Evolutionary conservation across 148 eudicot species (phyloP).

Genomic region (Spergularia bocconei): DNA sequence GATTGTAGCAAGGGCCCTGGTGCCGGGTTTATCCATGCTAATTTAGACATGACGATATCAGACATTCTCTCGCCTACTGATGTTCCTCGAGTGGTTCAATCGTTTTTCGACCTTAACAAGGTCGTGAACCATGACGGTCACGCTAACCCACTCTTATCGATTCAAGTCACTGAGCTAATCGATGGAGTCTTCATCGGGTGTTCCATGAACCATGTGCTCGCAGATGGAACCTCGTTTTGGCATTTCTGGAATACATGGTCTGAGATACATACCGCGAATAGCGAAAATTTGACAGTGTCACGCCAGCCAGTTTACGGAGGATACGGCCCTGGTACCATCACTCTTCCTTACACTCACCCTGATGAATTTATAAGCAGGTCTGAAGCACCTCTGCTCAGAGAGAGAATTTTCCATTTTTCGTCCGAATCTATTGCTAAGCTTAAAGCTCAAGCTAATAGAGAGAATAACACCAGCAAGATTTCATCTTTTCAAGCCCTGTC

Average conservation of each 20-base stretch:
- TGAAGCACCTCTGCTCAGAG: constrained; percentile 39
- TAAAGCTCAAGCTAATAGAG: constrained; percentile 50
- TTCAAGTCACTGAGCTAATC: constrained; percentile 44
- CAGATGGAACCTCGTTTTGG: constrained; percentile 64
- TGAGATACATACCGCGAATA: constrained; percentile 27
- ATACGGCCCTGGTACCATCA: constrained; percentile 15
- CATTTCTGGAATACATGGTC: constrained; percentile 55
- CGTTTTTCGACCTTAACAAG: constrained; percentile 32
- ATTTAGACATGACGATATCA: constrained; percentile 7
- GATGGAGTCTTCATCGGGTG: constrained; percentile 48
- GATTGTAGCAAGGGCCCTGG: constrained; percentile 31
- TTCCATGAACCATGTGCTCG: constrained; percentile 45
- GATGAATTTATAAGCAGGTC: constrained; percentile 25
- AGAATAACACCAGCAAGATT: constrained; percentile 27
- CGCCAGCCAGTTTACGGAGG: constrained; percentile 26
- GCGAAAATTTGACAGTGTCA: constrained; percentile 10
- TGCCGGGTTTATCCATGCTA: constrained; percentile 22
- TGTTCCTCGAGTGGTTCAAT: constrained; percentile 36
- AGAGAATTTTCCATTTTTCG: constrained; percentile 64
- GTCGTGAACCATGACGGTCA: constrained; percentile 46
- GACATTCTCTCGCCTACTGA: constrained; percentile 31
- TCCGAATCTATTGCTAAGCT: constrained; percentile 45
- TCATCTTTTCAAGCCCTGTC: constrained; percentile 66
- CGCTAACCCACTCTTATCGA: constrained; percentile 33
- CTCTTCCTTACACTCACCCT: constrained; percentile 31